Base-by-base conservation (phyloP, 2,329 filamentous ascomycete species). In the Xylogone sp. region DNA sequence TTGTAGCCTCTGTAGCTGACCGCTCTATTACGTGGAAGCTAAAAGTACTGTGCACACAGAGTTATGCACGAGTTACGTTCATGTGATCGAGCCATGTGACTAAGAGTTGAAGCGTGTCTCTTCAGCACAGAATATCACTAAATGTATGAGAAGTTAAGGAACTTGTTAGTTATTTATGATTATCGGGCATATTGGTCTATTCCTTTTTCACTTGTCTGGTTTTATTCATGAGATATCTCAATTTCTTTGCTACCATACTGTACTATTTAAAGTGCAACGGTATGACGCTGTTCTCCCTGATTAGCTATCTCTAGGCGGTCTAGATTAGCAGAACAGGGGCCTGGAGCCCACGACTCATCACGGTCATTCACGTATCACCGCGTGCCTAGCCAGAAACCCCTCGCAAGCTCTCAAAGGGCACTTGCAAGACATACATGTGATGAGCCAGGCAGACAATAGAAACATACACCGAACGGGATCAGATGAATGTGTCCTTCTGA, bases 311-410 rank as follows among this genome's bases (percentile, higher is more conserved):
- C 12, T 18, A 39, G 34, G 34, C 34, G 34, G 34, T 39, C 34
- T 16, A 18, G 10, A 5, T 4, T 39, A 39, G 34, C 34, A 39
- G 34, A 39, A 46, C 21, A 13, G 44, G 12, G 10, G 16, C 44
- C n/a, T 29, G 18, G 29, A 20, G 44, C 22, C 18, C 16, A 29
- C 13, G 44, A 46, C 44, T 46, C 44, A 46, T 46, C 44, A 21
- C 22, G 22, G 29, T 46, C 44, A 46, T 46, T 46, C 44, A 46
- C 44, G 34, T 39, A 39, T 39, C 34, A 39, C 34, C 34, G 34
- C 34, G 34, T 39, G 34, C 34, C 34, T 18, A 39, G 10, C 34
- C 34, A 18, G 27, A 18, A 39, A 16, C 34, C 34, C 34, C 34
- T 39, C 34, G 8, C 34, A 39, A 39, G 34, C n/a, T 39, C 8